Conservation (phyloP, 2,329 filamentous ascomycete genomes). For the Dothistroma pini region DNA sequence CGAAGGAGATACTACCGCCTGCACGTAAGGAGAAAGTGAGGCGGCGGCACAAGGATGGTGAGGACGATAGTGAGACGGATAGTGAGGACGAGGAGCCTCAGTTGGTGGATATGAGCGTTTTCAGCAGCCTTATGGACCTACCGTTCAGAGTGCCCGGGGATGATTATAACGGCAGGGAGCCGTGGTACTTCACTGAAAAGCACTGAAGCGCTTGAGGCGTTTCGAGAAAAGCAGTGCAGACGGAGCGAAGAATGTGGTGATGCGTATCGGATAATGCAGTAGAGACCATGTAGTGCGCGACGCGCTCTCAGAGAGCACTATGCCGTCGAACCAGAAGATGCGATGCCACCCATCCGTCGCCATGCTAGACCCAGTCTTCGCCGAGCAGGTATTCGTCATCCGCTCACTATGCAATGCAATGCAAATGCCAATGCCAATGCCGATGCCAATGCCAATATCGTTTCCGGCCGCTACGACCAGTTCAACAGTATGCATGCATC, state of each 20-base stretch:
- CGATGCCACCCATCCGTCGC: neutral
- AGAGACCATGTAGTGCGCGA: neutral
- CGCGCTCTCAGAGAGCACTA: neutral
- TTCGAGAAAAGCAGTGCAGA: neutral
- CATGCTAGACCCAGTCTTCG: neutral
- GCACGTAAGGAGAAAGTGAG: neutral
- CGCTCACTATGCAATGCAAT: slow-evolving; percentile 1
- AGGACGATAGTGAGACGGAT: slow-evolving; percentile 19
- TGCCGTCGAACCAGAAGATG: neutral
- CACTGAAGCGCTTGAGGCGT: slow-evolving; percentile 3
- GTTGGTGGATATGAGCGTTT: slow-evolving; percentile 44
- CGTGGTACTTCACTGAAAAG: slow-evolving; percentile 43
- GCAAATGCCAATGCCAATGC: neutral
- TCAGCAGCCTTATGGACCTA: slow-evolving; percentile 56
- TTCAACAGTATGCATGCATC: neutral
- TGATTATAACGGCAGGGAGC: slow-evolving; percentile 44
- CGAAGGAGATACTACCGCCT: neutral
- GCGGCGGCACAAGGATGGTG: neutral
- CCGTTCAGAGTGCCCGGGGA: slow-evolving; percentile 61
- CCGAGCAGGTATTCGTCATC: neutral
- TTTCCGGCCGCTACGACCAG: neutral
- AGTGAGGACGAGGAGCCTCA: slow-evolving; percentile 10
- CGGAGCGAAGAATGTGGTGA: neutral
- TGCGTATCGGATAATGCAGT: neutral
- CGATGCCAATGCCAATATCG: slow-evolving; percentile 2